These are phyloP conservation scores for Diaporthe australafricana DNA, from an alignment of 2,329 filamentous ascomycete genomes.

Conservation along the genomic window DNA sequence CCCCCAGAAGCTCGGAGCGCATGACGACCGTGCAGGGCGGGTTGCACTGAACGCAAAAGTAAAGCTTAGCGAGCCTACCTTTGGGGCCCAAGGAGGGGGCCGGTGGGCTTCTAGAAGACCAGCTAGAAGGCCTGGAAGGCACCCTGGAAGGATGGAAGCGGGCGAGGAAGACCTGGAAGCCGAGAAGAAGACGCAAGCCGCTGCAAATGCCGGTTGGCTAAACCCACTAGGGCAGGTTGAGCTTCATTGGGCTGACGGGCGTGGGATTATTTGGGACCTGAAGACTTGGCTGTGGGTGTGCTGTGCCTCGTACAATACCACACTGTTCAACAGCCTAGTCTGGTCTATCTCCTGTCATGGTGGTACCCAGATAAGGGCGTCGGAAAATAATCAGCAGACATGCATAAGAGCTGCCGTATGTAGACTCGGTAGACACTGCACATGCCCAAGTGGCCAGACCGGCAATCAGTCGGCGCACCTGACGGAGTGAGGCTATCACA, in stretches of 20 bases:
- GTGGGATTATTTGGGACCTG: not conserved
- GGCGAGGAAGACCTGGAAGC: conserved; percentile 24
- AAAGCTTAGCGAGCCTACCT: conserved; percentile 26
- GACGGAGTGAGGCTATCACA: not conserved
- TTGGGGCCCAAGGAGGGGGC: not conserved
- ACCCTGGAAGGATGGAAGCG: conserved; percentile 15
- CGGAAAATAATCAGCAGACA: conserved; percentile 35
- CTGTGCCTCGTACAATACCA: not conserved
- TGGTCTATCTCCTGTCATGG: not conserved
- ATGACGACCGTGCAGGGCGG: conserved; percentile 24
- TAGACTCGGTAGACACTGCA: not conserved
- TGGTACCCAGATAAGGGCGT: conserved; percentile 16
- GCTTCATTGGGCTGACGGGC: conserved; percentile 13
- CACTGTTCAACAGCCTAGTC: not conserved
- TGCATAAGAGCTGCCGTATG: conserved; percentile 33
- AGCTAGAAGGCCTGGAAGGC: conserved; percentile 29
- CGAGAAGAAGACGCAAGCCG: conserved; percentile 5
- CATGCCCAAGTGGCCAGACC: too few species aligned
- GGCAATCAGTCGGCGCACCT: not conserved
- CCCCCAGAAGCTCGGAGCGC: conserved; percentile 35
- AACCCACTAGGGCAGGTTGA: conserved; percentile 35
- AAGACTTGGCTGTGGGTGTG: conserved; percentile 2
- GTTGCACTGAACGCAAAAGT: conserved; percentile 31
- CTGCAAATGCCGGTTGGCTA: conserved; percentile 35
- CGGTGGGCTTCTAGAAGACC: conserved; percentile 35